Conservation (phyloP, 768 basidiomycete genomes). For the Tephrocybe sp. region DNA sequence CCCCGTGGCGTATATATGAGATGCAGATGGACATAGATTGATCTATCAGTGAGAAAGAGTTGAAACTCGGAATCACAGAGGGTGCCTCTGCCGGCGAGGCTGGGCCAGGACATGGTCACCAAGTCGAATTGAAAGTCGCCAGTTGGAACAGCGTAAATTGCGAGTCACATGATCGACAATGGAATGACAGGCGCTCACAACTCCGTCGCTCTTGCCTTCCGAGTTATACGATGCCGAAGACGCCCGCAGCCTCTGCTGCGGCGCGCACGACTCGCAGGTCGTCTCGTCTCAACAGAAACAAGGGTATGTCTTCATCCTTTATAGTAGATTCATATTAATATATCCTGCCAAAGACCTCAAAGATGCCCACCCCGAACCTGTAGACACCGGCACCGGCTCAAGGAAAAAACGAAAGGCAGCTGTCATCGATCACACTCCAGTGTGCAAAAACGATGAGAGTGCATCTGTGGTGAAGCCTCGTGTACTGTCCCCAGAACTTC, state of each 20-base stretch:
- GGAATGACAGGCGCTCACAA: neutral
- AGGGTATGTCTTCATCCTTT: conserved; percentile 2
- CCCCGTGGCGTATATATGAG: conserved; percentile 1
- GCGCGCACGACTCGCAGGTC: conserved; percentile 24
- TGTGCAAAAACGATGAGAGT: conserved; percentile 9
- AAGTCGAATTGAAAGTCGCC: neutral
- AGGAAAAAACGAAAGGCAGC: conserved; percentile 14
- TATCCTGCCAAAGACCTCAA: too few relatives aligned
- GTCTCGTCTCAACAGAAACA: conserved; percentile 27
- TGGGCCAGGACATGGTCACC: neutral
- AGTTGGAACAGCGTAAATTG: neutral
- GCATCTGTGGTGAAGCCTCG: conserved; percentile 13
- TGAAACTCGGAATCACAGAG: neutral
- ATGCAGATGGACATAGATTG: conserved; percentile 10
- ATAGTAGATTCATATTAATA: neutral
- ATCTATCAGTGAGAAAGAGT: neutral
- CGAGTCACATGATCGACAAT: conserved; percentile 9
- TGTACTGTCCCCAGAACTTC: conserved; percentile 22
- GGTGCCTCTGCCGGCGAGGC: neutral
- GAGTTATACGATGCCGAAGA: conserved; percentile 20
- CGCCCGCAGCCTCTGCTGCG: conserved; percentile 6
- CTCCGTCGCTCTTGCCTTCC: neutral
- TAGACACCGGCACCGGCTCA: conserved; percentile 3
- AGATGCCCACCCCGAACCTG: conserved; percentile 11
- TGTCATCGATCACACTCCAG: neutral